Base-by-base conservation (phyloP, 495 filamentous ascomycete species). In the Astrocystis sublimbata region DNA sequence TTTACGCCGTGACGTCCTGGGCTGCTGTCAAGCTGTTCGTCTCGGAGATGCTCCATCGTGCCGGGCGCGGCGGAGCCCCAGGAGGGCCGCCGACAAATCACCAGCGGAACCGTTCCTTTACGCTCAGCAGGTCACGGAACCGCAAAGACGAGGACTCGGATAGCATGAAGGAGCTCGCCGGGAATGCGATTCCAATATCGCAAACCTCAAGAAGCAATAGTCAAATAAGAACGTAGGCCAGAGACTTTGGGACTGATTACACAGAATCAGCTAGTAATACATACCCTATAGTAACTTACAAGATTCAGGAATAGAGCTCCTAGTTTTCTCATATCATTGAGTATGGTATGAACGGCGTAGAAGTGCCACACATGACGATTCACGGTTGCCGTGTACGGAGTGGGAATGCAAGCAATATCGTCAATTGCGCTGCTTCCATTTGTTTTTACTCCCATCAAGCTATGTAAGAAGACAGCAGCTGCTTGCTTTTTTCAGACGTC, bases 1-100 rank as follows among this genome's bases (percentile, higher is more conserved):
- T 96, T 58, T 96, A 96, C 74, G 71, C 86, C 12, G 85, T 85
- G 19, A 91, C 90, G 3, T 85, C 78, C 13, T 81, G 77, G 77
- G 71, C 72, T 35, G 80, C 81, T 8, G 80, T 76, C 58, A 73
- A 73, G 65, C 70, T 70, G 24, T 67, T 79, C 3, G 71, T 68
- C 61, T 63, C 62, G 0, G 71, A 75, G 41, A 4, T 73, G 0
- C 19, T 42, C 4, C 49, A 58, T 24, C 19, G 45, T 24, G 33
- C 21, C 23, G 41, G 64, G 30, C 63, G 45, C 9, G 56, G 61
- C n/a, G 57, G 62, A 9, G 57, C 73, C 33, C 61, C 60, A 42
- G 55, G 52, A 8, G 59, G 62, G 30, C 63, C 68, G 31, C 42
- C 56, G n/a, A 28, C 56, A n/a, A 28, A 55, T 6, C 61, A 69